Base-by-base conservation (phyloP, 106 monocot genomes). In the Amphibolis antarctica region DNA sequence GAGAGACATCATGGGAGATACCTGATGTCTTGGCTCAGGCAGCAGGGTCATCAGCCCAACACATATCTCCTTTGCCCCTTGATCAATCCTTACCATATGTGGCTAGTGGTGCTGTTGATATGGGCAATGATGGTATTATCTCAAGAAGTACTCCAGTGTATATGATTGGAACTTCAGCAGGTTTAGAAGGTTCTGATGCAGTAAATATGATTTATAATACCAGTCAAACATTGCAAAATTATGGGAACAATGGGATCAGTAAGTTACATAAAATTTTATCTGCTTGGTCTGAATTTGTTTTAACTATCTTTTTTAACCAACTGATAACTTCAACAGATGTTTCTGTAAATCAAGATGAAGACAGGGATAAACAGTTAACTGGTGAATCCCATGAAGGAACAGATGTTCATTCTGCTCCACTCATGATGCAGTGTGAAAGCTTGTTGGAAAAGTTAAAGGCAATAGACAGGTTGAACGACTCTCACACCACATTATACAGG, bases 1-100 rank as follows among this genome's bases (percentile, higher is more conserved):
- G 98, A 18, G 91, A 99, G 71, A 99, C 98, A 59, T 91, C 91
- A 28, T 99, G 98, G 98, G 91, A 85, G 42, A 67, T 88, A 6
- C 98, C 98, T 50, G 42, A 55, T 63, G 66, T 13, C 51, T 42
- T 89, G 50, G 44, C 71, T 63, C 19, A 72, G 25, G 52, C 43
- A 55, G 7, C 67, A 60, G 47, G 31, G 66, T 50, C 28, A 17
- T 57, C 50, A 5, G 60, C 45, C 66, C 76, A 67, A 36, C 76
- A 52, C 7, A 52, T 55, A 55, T 14, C 75, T 55, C 59, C 74
- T 80, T 59, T 62, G 22, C 55, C 43, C 42, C 54, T 43, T 63
- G 74, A 67, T 56, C 68, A 51, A 63, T 60, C 59, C 55, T 47
- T 1, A 24, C 10, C 49, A 72, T 63, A 49, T 75, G 53, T 69